A percentile compares a stretch with the other conserved stretches of the same genome.
These are phyloP conservation scores for Rhizophora mangle DNA, from an alignment of 345 rosid species.

Conservation along the genomic window DNA sequence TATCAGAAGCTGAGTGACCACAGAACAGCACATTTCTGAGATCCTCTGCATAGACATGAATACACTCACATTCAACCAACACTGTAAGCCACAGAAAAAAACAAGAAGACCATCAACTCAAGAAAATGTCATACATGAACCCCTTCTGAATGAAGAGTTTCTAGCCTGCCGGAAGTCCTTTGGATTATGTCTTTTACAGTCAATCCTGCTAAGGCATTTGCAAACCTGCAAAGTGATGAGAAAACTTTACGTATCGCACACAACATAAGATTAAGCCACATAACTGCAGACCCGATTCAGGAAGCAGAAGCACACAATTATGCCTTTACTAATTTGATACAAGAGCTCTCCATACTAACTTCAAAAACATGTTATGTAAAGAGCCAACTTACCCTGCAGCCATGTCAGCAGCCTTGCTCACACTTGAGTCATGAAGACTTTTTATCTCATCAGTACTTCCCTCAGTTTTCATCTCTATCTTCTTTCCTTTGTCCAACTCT, in stretches of 20 bases:
- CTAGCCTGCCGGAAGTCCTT: constrained; percentile 81
- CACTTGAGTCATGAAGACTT: constrained; percentile 66
- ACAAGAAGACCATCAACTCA: background rate
- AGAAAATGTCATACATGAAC: constrained; percentile 61
- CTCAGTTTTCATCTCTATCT: constrained; percentile 59
- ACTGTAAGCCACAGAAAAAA: background rate
- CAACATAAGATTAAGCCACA: background rate
- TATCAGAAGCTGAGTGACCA: constrained; percentile 72
- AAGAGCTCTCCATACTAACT: background rate
- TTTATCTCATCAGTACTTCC: constrained; percentile 73
- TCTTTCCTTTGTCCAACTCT: constrained; percentile 82
- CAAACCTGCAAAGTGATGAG: constrained; percentile 56
- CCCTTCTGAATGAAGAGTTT: constrained; percentile 93
- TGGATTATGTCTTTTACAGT: constrained; percentile 67
- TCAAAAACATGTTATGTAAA: background rate
- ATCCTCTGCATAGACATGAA: constrained; percentile 65
- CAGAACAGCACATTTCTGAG: constrained; percentile 90
- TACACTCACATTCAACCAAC: constrained; percentile 1
- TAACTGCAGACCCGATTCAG: background rate
- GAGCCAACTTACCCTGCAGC: constrained; percentile 73
- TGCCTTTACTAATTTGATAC: background rate
- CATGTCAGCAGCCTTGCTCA: constrained; percentile 96
- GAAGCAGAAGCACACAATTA: no score
- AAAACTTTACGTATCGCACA: background rate
- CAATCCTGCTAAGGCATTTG: constrained; percentile 64